Base-by-base conservation (phyloP, 108 stramenopile genomes). In the Nitzschia sp. region DNA sequence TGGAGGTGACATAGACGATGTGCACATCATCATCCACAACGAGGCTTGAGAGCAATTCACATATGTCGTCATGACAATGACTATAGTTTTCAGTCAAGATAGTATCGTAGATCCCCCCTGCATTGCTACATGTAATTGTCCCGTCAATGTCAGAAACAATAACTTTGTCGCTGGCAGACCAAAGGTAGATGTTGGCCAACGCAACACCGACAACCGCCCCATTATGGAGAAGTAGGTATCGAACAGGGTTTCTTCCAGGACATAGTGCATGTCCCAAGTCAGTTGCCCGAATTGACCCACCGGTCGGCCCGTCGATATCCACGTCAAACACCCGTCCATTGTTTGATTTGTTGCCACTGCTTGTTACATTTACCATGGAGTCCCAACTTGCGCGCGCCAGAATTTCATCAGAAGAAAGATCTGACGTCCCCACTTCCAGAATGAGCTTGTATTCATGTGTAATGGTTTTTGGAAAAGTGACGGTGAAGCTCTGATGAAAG, bases 81-180 rank as follows among this genome's bases (percentile, higher is more conserved):
- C 57, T 50, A 61, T 84, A 91, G 41, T 72, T 64, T 38, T 85
- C 74, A n/a, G 82, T 80, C 10, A 89, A 37, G 2, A 91, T 65
- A 1, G 88, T 85, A 66, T 87, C 92, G 41, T 83, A 60, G 8
- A 90, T 70, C 17, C 90, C 93, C n/a, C 85, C 41, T 1, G 85
- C 74, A 52, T 91, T 88, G 46, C 72, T 72, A 53, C 82, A 88
- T 21, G 93, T 94, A 14, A 94, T 80, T 1, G 93, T 94, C 40
- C 93, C 93, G 77, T 94, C 93, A 56, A 94, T 78, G 63, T 94
- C 93, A 51, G 59, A 70, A 6, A 94, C 76, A 24, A 89, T 66
- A 15, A 94, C 41, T 6, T 68, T 54, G 55, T 91, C 90, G 7
- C 39, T 26, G 10, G 72, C 53, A 10, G 61, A 66, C 93, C 93